phyloP scores from a whole-genome alignment of 2,329 filamentous ascomycete genomes.

The Botrytis tulipae region DNA sequence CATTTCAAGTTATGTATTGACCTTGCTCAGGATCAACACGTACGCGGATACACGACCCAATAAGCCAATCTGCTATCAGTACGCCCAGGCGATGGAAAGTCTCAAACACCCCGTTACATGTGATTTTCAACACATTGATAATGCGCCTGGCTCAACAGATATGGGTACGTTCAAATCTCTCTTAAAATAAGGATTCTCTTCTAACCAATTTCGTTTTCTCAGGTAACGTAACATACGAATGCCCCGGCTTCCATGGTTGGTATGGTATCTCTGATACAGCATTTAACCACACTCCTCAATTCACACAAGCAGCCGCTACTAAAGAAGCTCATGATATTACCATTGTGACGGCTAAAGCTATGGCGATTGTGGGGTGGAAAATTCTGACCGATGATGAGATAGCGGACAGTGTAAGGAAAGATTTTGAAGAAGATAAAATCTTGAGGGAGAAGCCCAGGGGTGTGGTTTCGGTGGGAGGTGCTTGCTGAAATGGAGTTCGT shows the following conservation, averaged over 20 bases:
- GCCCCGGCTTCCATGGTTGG: slow-evolving; percentile 53
- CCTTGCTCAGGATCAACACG: slow-evolving; percentile 23
- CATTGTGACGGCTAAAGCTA: slow-evolving; percentile 31
- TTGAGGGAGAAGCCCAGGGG: not conserved
- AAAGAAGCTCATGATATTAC: slow-evolving; percentile 29
- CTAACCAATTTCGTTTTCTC: slow-evolving; percentile 50
- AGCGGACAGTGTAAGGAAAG: slow-evolving; percentile 44
- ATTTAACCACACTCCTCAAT: slow-evolving; percentile 54
- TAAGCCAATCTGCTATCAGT: slow-evolving; percentile 26
- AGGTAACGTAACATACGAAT: slow-evolving; percentile 56
- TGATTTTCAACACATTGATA: slow-evolving; percentile 21
- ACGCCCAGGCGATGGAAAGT: slow-evolving; percentile 25
- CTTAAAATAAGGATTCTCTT: slow-evolving; percentile 36
- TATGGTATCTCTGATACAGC: slow-evolving; percentile 51
- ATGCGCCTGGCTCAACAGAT: slow-evolving; percentile 29
- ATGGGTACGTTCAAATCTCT: slow-evolving; percentile 32
- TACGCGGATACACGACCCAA: slow-evolving; percentile 31
- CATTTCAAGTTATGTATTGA: not conserved
- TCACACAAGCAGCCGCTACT: slow-evolving; percentile 37
- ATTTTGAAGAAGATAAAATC: slow-evolving; percentile 38
- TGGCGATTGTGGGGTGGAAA: slow-evolving; percentile 48
- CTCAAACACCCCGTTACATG: slow-evolving; percentile 23
- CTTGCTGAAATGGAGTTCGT: not conserved
- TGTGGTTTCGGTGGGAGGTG: not conserved
- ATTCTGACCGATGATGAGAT: slow-evolving; percentile 45